These are phyloP conservation scores for Vigna unguiculata DNA, from an alignment of 306 rosid genomes.

Conservation along the genomic window DNA sequence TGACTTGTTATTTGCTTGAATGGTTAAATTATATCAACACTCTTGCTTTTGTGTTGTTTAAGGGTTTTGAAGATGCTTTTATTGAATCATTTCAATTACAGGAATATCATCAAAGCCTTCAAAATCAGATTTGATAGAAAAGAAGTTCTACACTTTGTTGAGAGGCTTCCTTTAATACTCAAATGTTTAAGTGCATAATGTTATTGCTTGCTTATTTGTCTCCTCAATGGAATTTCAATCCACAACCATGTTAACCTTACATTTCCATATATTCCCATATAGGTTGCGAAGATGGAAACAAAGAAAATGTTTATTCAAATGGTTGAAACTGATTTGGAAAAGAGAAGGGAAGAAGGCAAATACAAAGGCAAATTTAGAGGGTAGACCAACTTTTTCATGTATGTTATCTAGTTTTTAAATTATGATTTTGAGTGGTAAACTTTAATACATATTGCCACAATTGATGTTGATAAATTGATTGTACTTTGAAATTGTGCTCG, in stretches of 20 bases:
- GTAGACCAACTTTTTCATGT: conserved; percentile 98
- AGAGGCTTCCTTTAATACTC: conserved; percentile 2
- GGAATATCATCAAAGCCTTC: conserved; percentile 22
- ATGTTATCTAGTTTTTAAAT: conserved; percentile 33
- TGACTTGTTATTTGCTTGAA: background rate
- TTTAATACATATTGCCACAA: conserved; percentile 17
- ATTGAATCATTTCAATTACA: conserved; percentile 5
- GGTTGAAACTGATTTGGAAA: conserved; percentile 93
- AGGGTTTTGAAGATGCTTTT: conserved; percentile 3
- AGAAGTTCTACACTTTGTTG: background rate
- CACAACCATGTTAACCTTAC: conserved; percentile 11
- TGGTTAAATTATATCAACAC: background rate
- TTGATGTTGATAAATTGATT: too few relatives aligned
- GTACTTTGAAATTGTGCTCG: too few relatives aligned
- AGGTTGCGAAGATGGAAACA: conserved; percentile 99
- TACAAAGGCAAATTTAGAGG: conserved; percentile 75
- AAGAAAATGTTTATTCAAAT: conserved; percentile 99
- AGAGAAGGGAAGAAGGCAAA: conserved; percentile 79
- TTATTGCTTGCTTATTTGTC: conserved; percentile 28
- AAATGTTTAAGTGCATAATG: conserved; percentile 79
- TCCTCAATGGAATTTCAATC: conserved; percentile 17
- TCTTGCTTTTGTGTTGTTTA: background rate
- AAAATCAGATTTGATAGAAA: conserved; percentile 27
- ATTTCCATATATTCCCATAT: conserved; percentile 35
- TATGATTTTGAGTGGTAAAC: conserved; percentile 15